Percentiles rank a stretch among this genome's conserved stretches.
Evolutionary conservation across 345 rosid genomes (phyloP).

Genomic region (Dipteronia sinensis): DNA sequence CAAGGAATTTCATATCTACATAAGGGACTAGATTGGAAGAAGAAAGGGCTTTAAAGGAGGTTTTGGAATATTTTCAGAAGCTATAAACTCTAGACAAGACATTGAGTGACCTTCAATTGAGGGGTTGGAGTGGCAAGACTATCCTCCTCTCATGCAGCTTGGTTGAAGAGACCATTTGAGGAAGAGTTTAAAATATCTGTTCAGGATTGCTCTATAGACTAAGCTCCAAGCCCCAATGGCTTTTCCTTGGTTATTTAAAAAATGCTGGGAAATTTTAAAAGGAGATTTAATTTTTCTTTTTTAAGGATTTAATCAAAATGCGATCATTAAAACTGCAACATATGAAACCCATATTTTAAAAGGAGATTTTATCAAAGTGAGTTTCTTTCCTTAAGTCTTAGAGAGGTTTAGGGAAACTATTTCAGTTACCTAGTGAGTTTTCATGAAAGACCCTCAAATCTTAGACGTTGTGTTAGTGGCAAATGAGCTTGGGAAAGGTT

Average conservation of each 20-base stretch:
- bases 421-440: not conserved
- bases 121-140: too few relatives aligned
- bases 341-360: too few relatives aligned
- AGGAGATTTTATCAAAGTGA: too few relatives aligned
- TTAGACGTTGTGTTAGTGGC: not conserved
- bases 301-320: too few relatives aligned
- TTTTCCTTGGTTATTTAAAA: not conserved
- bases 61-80: too few relatives aligned
- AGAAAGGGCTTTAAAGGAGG: too few relatives aligned
- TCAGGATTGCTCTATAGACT: not conserved
- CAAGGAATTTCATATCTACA: not conserved
- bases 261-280: not conserved
- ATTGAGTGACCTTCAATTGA: too few relatives aligned
- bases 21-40: too few relatives aligned
- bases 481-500: not conserved
- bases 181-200: not conserved
- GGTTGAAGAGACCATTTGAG: not conserved
- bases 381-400: not conserved
- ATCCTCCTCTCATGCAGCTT: too few relatives aligned
- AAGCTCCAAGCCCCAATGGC: not conserved
- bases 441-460: not conserved
- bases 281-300: not conserved
- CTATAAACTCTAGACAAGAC: too few relatives aligned
- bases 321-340: too few relatives aligned
- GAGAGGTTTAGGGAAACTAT: not conserved